Evolutionary conservation across 139 green algal genomes (phyloP), one percentile per base, ranked within the genome.

Genomic region (Deuterostichococcus epilithicus): DNA sequence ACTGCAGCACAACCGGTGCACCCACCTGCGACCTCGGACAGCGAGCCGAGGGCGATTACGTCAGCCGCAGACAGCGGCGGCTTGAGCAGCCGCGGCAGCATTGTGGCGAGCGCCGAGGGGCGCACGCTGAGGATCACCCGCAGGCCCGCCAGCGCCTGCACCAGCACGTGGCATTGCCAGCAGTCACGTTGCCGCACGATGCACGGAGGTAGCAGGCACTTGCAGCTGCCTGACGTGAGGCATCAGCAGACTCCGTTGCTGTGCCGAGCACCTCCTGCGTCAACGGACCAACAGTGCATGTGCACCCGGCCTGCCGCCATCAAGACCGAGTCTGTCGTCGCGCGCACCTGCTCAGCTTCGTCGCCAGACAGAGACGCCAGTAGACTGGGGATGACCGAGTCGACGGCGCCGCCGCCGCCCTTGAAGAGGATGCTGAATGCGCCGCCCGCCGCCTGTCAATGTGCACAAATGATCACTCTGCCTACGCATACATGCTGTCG

Each of bases 381-480:
- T 83, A 97, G 85, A 5, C 80, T 81, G 0, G 91, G 93, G 74
- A 97, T 91, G 25, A 98, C 89, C 34, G 81, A 81, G 73, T 97
- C 94, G 42, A 96, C 91, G 35, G 93, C 88, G 34, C 78, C 68
- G 68, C 79, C 77, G 45, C 89, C 89, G 63, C 86, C 86, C 63
- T 87, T 90, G 89, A 98, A 97, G 63, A 98, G 87, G 30, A 95
- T 90, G 76, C 81, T 87, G 76, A 98, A 97, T 0, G 95, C 94
- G 1, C 85, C 90, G 68, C 90, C 94, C 0, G 94, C 94, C 1
- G 94, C 94, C 82, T 93, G 88, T 15, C n/a, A n/a, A n/a, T n/a
- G n/a, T n/a, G n/a, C n/a, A n/a, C n/a, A n/a, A n/a, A n/a, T n/a
- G n/a, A n/a, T n/a, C n/a, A n/a, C n/a, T n/a, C n/a, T n/a, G n/a